phyloP scores from a whole-genome alignment of 306 rosid species.

The Quercus variabilis region DNA sequence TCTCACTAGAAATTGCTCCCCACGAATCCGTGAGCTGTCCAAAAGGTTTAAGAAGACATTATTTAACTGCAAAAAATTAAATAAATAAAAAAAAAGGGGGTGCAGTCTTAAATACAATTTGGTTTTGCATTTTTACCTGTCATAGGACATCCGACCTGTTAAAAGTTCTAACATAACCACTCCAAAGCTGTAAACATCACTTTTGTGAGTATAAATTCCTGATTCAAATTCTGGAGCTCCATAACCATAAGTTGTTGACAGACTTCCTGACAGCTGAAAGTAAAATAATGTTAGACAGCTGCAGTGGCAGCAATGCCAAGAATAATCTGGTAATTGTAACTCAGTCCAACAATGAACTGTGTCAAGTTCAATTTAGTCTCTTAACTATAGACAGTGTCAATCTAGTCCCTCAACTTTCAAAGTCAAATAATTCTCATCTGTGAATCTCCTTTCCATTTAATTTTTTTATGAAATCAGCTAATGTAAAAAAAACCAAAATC shows the following conservation, averaged over 20 bases:
- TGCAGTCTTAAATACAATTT: not conserved
- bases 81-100: not conserved
- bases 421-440: too few relatives aligned
- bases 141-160: slow-evolving; percentile 86
- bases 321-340: not conserved
- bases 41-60: slow-evolving; percentile 1
- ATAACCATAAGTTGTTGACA: slow-evolving; percentile 70
- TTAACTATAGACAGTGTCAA: too few relatives aligned
- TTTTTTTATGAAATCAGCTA: too few relatives aligned
- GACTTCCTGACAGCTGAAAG: slow-evolving; percentile 83
- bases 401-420: too few relatives aligned
- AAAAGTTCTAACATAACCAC: slow-evolving; percentile 95
- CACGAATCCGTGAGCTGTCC: slow-evolving; percentile 59
- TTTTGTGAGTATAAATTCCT: slow-evolving; percentile 75
- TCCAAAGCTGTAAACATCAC: slow-evolving; percentile 91
- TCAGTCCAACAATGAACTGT: not conserved
- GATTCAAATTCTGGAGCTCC: slow-evolving; percentile 98
- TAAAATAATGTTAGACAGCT: slow-evolving; percentile 13
- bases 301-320: not conserved
- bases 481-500: too few relatives aligned
- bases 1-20: slow-evolving; percentile 84
- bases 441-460: too few relatives aligned
- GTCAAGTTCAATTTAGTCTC: too few relatives aligned
- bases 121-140: slow-evolving; percentile 51
- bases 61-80: not conserved